Evolutionary conservation across 23 red algal species (phyloP), one percentile per base, ranked within the genome.

Genomic region (Agarophyton chilense): DNA sequence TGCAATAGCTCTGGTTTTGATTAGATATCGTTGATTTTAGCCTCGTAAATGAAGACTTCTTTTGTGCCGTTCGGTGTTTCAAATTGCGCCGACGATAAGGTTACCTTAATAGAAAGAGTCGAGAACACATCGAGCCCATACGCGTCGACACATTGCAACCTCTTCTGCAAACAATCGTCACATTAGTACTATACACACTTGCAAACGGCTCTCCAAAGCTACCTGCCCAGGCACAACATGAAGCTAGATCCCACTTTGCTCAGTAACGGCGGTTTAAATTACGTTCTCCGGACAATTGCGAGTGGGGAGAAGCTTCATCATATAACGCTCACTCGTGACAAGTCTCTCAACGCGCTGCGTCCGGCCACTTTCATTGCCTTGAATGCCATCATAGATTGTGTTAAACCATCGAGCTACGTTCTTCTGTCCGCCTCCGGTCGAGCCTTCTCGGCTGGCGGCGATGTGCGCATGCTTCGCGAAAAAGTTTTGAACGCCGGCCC

Each of bases 391-490:
- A 35, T 88, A 10, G 83, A 88, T 33, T 28, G 42, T 43, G 32
- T 67, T 47, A 77, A 63, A 62, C 14, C 66, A 0, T 67, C 83
- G 4, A 42, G 50, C 49, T 61, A 88, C 24, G 50, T 88, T 25
- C 35, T 88, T 42, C 51, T 88, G 21, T 34, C 46, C 16, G 83
- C 25, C 16, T 61, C 47, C 17, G 83, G 83, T 46, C 83, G 83
- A 18, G 83, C 83, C 4, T 88, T 88, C 42, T 77, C 67, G 10
- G 83, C 83, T 12, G 83, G 83, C 13, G 83, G 83, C 17, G 83
- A 88, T 58, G 83, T 88, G 36, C 83, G 83, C 18, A 32, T 49
- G 50, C 43, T 88, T 34, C 83, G 63, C 10, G 52, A 36, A 35
- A 76, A 88, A 62, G 42, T 72, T 10, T 39, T 55, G 17, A 67